phyloP scores from a whole-genome alignment of 768 basidiomycete species.

The Cyclocybe aegerita region DNA sequence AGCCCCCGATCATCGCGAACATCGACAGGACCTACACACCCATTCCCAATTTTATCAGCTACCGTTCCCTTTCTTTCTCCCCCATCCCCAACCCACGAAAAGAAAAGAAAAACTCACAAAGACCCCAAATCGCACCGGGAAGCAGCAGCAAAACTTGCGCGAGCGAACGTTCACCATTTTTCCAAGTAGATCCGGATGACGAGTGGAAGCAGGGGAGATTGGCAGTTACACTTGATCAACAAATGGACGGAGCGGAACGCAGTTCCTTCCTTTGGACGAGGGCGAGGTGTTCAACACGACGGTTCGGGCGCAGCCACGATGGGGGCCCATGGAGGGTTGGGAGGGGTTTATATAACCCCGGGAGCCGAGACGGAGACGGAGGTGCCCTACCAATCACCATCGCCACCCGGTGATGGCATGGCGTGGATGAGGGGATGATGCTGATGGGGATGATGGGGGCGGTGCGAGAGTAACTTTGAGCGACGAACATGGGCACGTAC shows the following conservation, averaged over 20 bases:
- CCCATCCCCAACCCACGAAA: no score
- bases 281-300: constrained; percentile 10
- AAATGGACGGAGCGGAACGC: constrained; percentile 12
- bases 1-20: constrained; percentile 44
- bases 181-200: constrained; percentile 37
- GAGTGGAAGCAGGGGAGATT: constrained; percentile 22
- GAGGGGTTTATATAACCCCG: no score
- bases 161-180: constrained; percentile 41
- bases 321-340: constrained; percentile 1
- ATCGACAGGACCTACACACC: constrained; percentile 28
- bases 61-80: no score
- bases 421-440: no score
- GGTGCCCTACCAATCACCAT: no score
- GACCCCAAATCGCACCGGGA: constrained; percentile 64
- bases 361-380: no score
- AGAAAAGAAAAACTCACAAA: constrained; percentile 38
- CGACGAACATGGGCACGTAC: no score
- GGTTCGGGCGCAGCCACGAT: constrained; percentile 39
- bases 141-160: constrained; percentile 62
- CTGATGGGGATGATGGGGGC: no score
- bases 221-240: constrained; percentile 3
- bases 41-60: not conserved
- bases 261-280: constrained; percentile 13
- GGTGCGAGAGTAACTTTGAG: no score
- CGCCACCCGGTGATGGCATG: no score